Evolutionary conservation across 345 rosid species (phyloP), one percentile per base, ranked within the genome.

Genomic region (Cardamine resedifolia): DNA sequence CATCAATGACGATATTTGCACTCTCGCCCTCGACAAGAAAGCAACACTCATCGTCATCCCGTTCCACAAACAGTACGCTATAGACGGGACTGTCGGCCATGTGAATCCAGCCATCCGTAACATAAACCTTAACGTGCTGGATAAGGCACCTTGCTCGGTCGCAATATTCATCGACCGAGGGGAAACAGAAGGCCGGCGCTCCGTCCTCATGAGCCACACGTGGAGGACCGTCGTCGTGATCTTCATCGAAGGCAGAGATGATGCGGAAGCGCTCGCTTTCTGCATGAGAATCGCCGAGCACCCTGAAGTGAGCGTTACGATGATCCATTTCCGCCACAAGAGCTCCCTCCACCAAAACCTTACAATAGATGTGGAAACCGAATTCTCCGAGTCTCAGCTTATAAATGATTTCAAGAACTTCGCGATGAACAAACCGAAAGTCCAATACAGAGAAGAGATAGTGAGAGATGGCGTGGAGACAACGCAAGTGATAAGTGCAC

Each of bases 1-100:
- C 12, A 83, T 86, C 70, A 84, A 88, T 36, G 81, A 88, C 7
- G 87, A 86, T 11, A 78, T 88, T 16, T 86, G 90, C 76, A 82
- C 86, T 48, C 75, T 88, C 7, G 87, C 93, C 0, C 57, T 81
- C 19, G 83, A 86, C 72, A 84, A 83, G 78, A 71, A 84, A 71
- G 81, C 83, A 0, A 65, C 85, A 6, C 43, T 88, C 50, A 34
- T 84, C n/a, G 81, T 84, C 21, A 48, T 86, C 34, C 90, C 93
- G 1, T 86, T 80, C 55, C 87, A 86, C 59, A 83, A 61, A 73
- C 80, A 79, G 39, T 85, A 78, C 58, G 80, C 75, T 0, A 68
- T 69, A n/a, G 78, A 81, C 30, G 87, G 89, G 2, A 49, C 34
- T 0, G 75, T 77, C 1, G 88, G 75, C 43, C 10, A 68, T 0